A percentile compares a stretch with the other conserved stretches of the same genome.
phyloP scores from a whole-genome alignment of 257 asterid species.

The Oldenlandia corymbosa region DNA sequence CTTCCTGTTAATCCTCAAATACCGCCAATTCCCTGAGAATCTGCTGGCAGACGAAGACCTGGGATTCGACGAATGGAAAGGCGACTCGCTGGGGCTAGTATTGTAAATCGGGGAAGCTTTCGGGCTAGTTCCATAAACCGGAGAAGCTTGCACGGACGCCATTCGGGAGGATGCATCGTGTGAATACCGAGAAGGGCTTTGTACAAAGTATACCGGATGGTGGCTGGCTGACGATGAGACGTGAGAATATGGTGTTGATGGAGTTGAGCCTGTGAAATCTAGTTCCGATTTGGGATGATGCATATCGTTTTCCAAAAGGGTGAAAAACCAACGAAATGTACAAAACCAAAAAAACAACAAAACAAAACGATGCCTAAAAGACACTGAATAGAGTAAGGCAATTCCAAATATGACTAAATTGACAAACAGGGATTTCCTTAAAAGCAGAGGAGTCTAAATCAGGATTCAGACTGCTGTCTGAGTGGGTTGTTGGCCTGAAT shows the following conservation, averaged over 20 bases:
- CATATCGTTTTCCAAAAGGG: too few relatives aligned
- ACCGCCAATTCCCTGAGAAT: conserved; percentile 35
- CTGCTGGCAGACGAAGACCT: conserved; percentile 52
- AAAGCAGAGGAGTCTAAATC: too few relatives aligned
- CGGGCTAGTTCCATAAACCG: conserved; percentile 34
- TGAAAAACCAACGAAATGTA: too few relatives aligned
- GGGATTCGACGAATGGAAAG: conserved; percentile 28
- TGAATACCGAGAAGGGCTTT: conserved; percentile 64
- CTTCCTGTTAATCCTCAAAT: conserved; percentile 17
- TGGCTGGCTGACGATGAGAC: too few relatives aligned
- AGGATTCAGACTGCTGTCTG: too few relatives aligned
- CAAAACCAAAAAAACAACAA: too few relatives aligned
- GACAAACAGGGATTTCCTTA: too few relatives aligned
- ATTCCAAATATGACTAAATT: too few relatives aligned
- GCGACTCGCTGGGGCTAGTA: conserved; percentile 42
- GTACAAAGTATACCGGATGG: conserved; percentile 40
- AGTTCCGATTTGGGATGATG: conserved; percentile 40
- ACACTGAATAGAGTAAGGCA: too few relatives aligned
- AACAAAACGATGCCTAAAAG: too few relatives aligned
- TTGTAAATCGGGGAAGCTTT: conserved; percentile 25
- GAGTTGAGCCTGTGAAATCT: conserved; percentile 36
- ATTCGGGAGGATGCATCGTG: conserved; percentile 47
- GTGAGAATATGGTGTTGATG: conserved; percentile 36
- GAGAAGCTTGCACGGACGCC: conserved; percentile 22
- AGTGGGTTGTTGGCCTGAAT: too few relatives aligned